Base-by-base conservation (phyloP, 164 flowering plant genomes). In the Houttuynia cordata region DNA sequence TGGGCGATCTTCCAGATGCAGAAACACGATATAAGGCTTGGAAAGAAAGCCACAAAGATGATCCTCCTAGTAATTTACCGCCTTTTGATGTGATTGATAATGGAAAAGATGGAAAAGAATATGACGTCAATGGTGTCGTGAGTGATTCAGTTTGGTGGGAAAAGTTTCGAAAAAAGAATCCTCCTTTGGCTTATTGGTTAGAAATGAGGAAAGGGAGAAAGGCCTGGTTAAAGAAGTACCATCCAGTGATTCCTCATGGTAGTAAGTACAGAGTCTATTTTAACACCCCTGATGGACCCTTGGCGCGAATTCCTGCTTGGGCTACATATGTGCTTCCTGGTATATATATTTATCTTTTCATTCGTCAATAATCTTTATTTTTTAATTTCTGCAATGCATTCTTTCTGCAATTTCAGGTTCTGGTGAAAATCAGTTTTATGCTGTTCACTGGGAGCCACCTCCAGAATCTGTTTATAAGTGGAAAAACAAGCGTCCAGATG, bases 301-400 rank as follows among this genome's bases (percentile, higher is more conserved):
- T 93, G 71, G 98, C 89, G 70, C 77, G 98, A 15, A 79, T 93
- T 58, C 97, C 98, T 73, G 94, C 98, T 63, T 93, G 97, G 98
- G 98, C 98, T 67, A 84, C 94, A 60, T 93, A 87, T 77, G 98
- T 93, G 63, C 76, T 83, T 67, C 96, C 98, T 54, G 96, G 98
- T 89, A 76, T 51, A 30, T 30, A 53, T 58, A 60, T 63, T 21
- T n/a, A n/a, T 25, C 60, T 40, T 20, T 24, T 6, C 42, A 18
- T 7, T 53, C n/a, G 25, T 49, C 20, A 4, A 7, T 14, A 22
- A 24, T 10, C 61, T 37, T 13, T 20, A 45, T 49, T 8, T 58
- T 10, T 53, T 39, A n/a, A 65, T 39, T 1, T 24, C 15, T 24
- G 22, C 8, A 22, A 10, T 56, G 21, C 10, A 21, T 54, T 54